Conservation (phyloP, 1,284 basidiomycete genomes). For the Thecaphora thlaspeos region DNA sequence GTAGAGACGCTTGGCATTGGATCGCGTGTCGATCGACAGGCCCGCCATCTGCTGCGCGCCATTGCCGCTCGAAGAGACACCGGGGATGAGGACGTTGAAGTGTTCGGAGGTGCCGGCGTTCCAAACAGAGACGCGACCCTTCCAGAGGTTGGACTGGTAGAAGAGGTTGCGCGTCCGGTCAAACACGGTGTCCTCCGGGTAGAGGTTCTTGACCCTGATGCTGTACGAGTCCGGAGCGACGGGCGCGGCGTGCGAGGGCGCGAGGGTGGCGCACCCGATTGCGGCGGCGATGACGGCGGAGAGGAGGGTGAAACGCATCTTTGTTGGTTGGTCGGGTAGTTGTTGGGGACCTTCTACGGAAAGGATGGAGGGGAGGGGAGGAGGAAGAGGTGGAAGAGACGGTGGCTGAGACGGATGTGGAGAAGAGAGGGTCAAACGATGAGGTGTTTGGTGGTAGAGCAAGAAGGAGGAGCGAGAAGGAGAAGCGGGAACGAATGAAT, state of each 20-base stretch:
- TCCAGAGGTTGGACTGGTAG: slow-evolving; percentile 55
- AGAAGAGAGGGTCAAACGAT: no score
- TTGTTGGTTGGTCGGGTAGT: no score
- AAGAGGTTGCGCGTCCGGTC: slow-evolving; percentile 40
- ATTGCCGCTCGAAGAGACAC: slow-evolving; percentile 35
- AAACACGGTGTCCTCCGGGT: slow-evolving; percentile 49
- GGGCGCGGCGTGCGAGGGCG: neutral
- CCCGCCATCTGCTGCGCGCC: slow-evolving; percentile 55
- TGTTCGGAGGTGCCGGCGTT: slow-evolving; percentile 22
- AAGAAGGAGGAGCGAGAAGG: no score
- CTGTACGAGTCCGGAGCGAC: slow-evolving; percentile 32
- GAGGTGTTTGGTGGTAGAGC: no score
- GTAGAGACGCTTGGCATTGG: slow-evolving; percentile 41
- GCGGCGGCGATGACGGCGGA: neutral
- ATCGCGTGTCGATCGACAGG: slow-evolving; percentile 32
- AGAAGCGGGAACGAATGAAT: no score
- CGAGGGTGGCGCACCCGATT: neutral
- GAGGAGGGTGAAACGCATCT: neutral
- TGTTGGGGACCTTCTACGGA: no score
- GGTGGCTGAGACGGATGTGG: no score
- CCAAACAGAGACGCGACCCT: slow-evolving; percentile 42
- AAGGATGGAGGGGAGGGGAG: no score
- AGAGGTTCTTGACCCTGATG: slow-evolving; percentile 44
- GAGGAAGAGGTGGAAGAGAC: no score
- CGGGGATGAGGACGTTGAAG: slow-evolving; percentile 47